Evolutionary conservation across 768 basidiomycete genomes (phyloP).

Genomic region (Lactifluus subvellereus): DNA sequence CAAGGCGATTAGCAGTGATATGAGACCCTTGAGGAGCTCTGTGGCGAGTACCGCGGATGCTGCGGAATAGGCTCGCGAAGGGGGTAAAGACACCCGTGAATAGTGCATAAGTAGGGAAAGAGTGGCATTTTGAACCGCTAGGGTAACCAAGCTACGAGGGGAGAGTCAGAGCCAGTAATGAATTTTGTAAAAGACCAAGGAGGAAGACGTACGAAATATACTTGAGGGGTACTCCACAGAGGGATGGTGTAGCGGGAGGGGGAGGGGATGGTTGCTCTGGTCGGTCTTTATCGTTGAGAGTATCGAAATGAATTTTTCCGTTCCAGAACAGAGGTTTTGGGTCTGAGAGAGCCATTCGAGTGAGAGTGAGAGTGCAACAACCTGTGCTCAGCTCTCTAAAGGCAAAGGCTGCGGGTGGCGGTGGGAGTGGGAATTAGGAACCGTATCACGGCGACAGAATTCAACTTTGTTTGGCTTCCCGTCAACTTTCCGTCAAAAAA

Average conservation of each 20-base stretch:
- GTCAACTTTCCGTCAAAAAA: too few species aligned
- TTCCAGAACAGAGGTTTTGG: conserved; percentile 18
- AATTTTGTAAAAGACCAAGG: neutral
- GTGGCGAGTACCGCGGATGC: conserved; percentile 91
- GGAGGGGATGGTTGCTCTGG: conserved; percentile 28
- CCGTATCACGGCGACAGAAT: too few species aligned
- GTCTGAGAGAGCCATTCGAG: conserved; percentile 16
- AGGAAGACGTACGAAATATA: conserved; percentile 62
- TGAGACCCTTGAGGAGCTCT: conserved; percentile 87
- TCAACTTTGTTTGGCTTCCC: too few species aligned
- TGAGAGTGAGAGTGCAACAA: neutral
- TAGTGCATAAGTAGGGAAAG: conserved; percentile 96
- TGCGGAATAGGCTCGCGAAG: conserved; percentile 80
- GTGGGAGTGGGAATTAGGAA: too few species aligned
- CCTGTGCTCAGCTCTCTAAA: neutral
- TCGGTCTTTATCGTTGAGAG: neutral
- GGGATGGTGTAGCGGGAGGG: conserved; percentile 41
- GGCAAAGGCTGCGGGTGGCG: too few species aligned
- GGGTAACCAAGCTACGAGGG: conserved; percentile 59
- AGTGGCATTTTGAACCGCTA: conserved; percentile 88
- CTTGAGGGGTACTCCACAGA: conserved; percentile 71
- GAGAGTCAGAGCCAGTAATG: neutral
- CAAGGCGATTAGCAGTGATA: conserved; percentile 85
- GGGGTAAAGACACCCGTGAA: conserved; percentile 76
- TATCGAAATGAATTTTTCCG: conserved; percentile 18